A percentile compares a stretch with the other conserved stretches of the same genome.
Conservation (phyloP, 352 stramenopile genomes). For the Phytophthora megakarya region DNA sequence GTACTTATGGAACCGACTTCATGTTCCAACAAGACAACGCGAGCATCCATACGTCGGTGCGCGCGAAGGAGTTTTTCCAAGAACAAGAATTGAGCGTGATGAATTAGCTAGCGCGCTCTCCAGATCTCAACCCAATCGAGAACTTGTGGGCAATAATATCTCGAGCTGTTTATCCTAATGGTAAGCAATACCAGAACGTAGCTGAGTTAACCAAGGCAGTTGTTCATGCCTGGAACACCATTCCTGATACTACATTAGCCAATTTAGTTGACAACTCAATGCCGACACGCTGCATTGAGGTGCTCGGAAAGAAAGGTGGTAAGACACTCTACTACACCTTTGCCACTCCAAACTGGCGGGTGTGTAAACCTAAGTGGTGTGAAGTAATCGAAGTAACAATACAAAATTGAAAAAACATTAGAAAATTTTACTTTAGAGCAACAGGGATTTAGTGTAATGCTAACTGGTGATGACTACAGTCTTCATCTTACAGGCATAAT, state of each 20-base stretch:
- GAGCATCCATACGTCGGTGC: constrained; percentile 18
- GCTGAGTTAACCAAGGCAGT: neutral
- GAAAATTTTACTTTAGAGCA: neutral
- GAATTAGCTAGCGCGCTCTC: constrained; percentile 21
- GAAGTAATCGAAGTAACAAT: too few relatives aligned
- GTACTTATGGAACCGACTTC: constrained; percentile 22
- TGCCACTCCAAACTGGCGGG: too few relatives aligned
- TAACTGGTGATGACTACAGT: too few relatives aligned
- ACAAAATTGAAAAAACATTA: too few relatives aligned
- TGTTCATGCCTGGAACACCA: neutral
- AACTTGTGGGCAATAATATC: constrained; percentile 27
- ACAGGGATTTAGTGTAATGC: neutral
- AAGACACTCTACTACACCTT: too few relatives aligned
- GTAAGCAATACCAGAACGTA: constrained; percentile 4
- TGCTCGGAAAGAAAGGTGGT: too few relatives aligned
- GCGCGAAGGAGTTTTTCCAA: constrained; percentile 21
- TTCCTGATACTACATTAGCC: neutral
- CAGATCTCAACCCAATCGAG: constrained; percentile 36
- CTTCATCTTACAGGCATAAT: neutral
- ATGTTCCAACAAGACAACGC: constrained; percentile 40
- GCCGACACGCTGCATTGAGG: too few relatives aligned
- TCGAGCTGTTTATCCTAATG: constrained; percentile 21
- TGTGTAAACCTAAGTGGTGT: too few relatives aligned
- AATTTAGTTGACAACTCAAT: neutral
- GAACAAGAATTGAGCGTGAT: constrained; percentile 12